Conservation (phyloP, 75 land plant species). For the Sequoiadendron giganteum region DNA sequence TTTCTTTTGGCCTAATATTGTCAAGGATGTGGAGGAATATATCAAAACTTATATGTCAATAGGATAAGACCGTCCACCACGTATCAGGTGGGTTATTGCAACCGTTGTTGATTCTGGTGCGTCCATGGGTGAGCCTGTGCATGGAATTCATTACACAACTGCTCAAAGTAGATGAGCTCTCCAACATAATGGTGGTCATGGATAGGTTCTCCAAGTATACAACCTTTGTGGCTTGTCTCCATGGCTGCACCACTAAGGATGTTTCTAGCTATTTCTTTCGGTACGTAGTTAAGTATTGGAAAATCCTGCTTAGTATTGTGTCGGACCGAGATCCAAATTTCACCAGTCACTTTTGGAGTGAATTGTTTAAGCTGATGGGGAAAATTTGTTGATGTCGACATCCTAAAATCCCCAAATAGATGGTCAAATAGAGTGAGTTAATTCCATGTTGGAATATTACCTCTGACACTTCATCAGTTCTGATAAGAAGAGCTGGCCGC, state of each 20-base stretch:
- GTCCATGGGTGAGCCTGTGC: slow-evolving; percentile 28
- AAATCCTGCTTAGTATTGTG: neutral
- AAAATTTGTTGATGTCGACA: no score
- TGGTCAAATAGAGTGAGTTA: neutral
- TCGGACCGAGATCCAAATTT: neutral
- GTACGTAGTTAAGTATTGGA: neutral
- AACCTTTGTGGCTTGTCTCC: slow-evolving; percentile 23
- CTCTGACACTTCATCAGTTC: no score
- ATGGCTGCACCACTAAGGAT: neutral
- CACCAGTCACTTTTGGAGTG: neutral
- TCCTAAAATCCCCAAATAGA: no score
- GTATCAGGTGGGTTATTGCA: slow-evolving; percentile 14
- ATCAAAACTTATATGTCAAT: slow-evolving; percentile 25
- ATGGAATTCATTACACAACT: slow-evolving; percentile 40
- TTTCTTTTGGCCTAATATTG: slow-evolving; percentile 27
- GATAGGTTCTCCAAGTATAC: slow-evolving; percentile 41
- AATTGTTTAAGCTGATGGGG: neutral
- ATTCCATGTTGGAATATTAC: no score
- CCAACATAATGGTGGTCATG: slow-evolving; percentile 37
- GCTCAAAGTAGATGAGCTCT: slow-evolving; percentile 11
- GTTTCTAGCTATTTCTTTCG: neutral
- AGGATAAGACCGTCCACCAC: slow-evolving; percentile 19
- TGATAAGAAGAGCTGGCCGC: no score
- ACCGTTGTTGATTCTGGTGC: slow-evolving; percentile 26
- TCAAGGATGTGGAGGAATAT: slow-evolving; percentile 22